phyloP scores from a whole-genome alignment of 257 asterid species.

The Lycium ferocissimum region DNA sequence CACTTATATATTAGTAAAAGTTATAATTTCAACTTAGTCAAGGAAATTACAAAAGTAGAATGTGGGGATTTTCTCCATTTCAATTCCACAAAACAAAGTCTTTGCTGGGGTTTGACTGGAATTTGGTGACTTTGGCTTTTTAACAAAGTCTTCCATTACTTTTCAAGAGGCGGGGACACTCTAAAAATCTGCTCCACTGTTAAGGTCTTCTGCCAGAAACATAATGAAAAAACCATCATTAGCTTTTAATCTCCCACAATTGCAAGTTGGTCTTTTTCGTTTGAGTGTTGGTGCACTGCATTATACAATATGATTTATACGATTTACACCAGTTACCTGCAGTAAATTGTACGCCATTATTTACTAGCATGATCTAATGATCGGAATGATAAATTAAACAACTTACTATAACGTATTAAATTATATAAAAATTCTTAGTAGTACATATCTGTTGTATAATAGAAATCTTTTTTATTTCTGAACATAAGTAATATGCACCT shows the following conservation, averaged over 20 bases:
- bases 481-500: no score
- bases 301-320: neutral
- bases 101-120: slow-evolving; percentile 35
- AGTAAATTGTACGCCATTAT: no score
- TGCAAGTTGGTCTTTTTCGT: no score
- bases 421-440: no score
- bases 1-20: neutral
- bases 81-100: neutral
- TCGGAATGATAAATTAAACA: no score
- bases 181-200: neutral
- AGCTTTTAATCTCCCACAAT: neutral
- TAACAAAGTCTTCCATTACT: slow-evolving; percentile 27
- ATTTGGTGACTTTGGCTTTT: slow-evolving; percentile 35
- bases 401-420: no score
- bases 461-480: no score
- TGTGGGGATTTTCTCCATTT: neutral
- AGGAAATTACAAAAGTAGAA: neutral
- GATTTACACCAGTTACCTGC: no score
- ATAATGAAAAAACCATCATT: neutral
- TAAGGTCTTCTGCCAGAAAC: neutral
- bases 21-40: neutral
- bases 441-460: no score
- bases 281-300: no score
- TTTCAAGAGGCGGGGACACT: neutral
- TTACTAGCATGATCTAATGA: no score